These are phyloP conservation scores for Sordariomycetes sp. DNA, from an alignment of 2,329 filamentous ascomycete species.

Conservation along the genomic window DNA sequence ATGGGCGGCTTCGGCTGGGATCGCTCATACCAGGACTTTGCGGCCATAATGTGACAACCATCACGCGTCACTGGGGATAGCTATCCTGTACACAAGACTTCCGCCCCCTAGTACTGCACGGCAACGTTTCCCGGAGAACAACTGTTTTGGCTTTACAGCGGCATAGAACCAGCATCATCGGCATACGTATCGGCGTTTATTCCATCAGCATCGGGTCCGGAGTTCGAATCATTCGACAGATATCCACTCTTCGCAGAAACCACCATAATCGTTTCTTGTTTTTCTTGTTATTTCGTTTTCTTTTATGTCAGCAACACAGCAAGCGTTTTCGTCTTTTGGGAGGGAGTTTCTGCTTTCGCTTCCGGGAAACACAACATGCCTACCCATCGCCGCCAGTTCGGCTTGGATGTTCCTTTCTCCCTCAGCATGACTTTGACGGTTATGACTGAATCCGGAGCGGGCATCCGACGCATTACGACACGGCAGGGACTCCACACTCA, in stretches of 20 bases:
- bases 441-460: conserved; percentile 46
- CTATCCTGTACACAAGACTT: conserved; percentile 29
- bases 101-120: conserved; percentile 28
- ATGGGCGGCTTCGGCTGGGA: conserved; percentile 65
- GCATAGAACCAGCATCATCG: conserved; percentile 24
- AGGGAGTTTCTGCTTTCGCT: conserved; percentile 20
- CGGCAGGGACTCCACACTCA: conserved; percentile 35
- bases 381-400: conserved; percentile 38
- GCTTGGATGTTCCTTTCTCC: conserved; percentile 31
- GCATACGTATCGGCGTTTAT: conserved; percentile 29
- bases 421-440: conserved; percentile 29
- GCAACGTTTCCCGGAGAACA: conserved; percentile 21
- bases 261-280: conserved; percentile 14
- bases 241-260: conserved; percentile 22
- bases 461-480: conserved; percentile 42
- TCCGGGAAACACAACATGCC: conserved; percentile 27
- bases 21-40: conserved; percentile 74
- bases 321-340: conserved; percentile 23
- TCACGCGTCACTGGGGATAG: conserved; percentile 33
- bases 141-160: conserved; percentile 22
- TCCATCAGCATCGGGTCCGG: conserved; percentile 29
- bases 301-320: conserved; percentile 36
- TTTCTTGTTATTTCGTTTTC: conserved; percentile 25
- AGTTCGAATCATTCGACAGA: conserved; percentile 26
- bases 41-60: conserved; percentile 78